These are phyloP conservation scores for Pisolithus tinctorius DNA, from an alignment of 768 basidiomycete genomes.

Conservation along the genomic window DNA sequence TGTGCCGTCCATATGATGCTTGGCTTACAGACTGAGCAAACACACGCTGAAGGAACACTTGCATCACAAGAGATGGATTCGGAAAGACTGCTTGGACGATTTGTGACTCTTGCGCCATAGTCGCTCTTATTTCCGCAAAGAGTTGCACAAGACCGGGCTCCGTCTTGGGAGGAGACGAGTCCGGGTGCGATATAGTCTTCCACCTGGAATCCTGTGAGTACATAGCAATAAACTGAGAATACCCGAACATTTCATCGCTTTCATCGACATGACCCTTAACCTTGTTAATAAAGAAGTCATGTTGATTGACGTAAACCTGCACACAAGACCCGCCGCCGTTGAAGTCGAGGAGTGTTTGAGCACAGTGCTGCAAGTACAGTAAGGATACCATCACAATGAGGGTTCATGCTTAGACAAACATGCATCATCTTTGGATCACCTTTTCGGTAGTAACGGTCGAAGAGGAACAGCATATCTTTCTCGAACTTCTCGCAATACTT, in stretches of 20 bases:
- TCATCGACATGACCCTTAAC: constrained; percentile 57
- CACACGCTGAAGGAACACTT: constrained; percentile 93
- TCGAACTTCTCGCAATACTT: constrained; percentile 98
- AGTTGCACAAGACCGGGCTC: constrained; percentile 77
- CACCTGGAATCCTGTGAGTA: constrained; percentile 48
- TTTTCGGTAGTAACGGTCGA: constrained; percentile 92
- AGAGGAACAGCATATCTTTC: constrained; percentile 94
- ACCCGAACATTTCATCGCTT: constrained; percentile 47
- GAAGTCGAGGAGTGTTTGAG: constrained; percentile 93
- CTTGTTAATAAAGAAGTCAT: constrained; percentile 98
- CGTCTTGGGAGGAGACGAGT: constrained; percentile 63
- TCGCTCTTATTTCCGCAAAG: constrained; percentile 81
- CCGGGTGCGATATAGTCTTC: constrained; percentile 73
- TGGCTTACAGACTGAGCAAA: constrained; percentile 85
- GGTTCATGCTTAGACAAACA: constrained; percentile 37
- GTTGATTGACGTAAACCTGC: constrained; percentile 98
- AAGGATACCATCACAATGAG: constrained; percentile 5
- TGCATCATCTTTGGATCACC: constrained; percentile 99
- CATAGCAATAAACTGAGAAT: not conserved
- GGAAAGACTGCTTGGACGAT: constrained; percentile 99
- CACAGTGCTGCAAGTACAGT: constrained; percentile 72
- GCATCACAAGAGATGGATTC: constrained; percentile 93
- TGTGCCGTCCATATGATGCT: not conserved
- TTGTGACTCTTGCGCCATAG: constrained; percentile 92
- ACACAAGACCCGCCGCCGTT: constrained; percentile 96